Evolutionary conservation across 495 filamentous ascomycete species (phyloP).

Genomic region (Aspergillus olivimuriae): DNA sequence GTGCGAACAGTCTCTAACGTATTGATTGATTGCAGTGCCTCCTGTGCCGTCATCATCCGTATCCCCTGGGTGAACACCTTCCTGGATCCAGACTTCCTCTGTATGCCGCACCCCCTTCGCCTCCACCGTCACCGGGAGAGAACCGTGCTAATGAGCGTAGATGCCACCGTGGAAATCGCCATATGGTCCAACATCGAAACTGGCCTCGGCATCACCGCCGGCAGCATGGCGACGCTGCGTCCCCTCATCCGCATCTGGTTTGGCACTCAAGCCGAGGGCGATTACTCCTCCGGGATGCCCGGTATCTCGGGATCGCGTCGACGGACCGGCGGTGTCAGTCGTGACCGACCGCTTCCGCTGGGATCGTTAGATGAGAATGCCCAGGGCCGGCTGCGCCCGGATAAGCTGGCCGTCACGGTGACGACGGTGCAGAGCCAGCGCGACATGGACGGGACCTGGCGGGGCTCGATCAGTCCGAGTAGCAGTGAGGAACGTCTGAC

Average conservation of each 20-base stretch:
- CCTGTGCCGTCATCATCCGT: constrained; percentile 34
- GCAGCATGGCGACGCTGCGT: constrained; percentile 41
- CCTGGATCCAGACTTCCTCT: constrained; percentile 30
- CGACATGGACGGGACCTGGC: constrained; percentile 19
- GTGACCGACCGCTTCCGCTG: constrained; percentile 19
- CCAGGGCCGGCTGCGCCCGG: constrained; percentile 25
- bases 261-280: constrained; percentile 18
- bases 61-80: constrained; percentile 37
- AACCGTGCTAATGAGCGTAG: too few species aligned
- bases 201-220: constrained; percentile 41
- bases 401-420: constrained; percentile 33
- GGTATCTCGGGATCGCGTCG: constrained; percentile 18
- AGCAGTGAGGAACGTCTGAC: constrained; percentile 34
- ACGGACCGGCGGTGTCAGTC: constrained; percentile 5
- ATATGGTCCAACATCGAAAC: constrained; percentile 41
- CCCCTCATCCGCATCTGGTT: constrained; percentile 36
- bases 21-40: constrained; percentile 21
- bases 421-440: constrained; percentile 33
- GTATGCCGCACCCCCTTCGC: constrained; percentile 17
- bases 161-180: constrained; percentile 35
- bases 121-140: too few species aligned
- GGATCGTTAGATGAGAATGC: constrained; percentile 24
- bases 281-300: constrained; percentile 21
- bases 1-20: too few species aligned
- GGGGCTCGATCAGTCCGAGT: constrained; percentile 13